Evolutionary conservation across 2,329 filamentous ascomycete genomes (phyloP).

Genomic region (Fusarium tanahbumbuense): DNA sequence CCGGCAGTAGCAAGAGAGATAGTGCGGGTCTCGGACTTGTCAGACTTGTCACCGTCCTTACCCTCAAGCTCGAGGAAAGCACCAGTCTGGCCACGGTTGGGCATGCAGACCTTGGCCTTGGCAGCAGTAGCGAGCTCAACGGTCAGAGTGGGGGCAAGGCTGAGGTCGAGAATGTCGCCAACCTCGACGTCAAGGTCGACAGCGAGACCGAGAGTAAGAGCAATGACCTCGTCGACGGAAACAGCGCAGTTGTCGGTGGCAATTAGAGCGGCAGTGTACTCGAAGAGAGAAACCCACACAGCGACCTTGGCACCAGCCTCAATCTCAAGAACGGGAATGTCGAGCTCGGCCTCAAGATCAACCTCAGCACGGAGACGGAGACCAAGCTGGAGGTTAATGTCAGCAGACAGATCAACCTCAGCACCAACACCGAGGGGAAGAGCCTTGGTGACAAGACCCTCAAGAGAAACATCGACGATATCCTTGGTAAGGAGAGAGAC

Average conservation of each 20-base stretch:
- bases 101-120: constrained; percentile 33
- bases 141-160: constrained; percentile 56
- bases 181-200: constrained; percentile 41
- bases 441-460: constrained; percentile 44
- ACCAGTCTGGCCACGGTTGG: constrained; percentile 33
- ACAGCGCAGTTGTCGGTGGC: constrained; percentile 53
- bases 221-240: constrained; percentile 37
- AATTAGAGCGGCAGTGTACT: constrained; percentile 60
- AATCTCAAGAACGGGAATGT: constrained; percentile 45
- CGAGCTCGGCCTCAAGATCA: constrained; percentile 52
- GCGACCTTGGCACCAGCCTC: constrained; percentile 58
- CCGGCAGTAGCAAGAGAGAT: constrained; percentile 16
- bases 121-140: constrained; percentile 49
- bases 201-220: constrained; percentile 42
- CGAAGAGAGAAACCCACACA: constrained; percentile 65
- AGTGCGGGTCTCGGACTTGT: neutral
- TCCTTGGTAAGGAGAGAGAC: constrained; percentile 57
- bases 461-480: constrained; percentile 56
- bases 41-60: neutral
- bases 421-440: constrained; percentile 44
- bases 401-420: constrained; percentile 53
- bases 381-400: constrained; percentile 59
- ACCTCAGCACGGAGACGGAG: constrained; percentile 64
- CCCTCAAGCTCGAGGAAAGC: constrained; percentile 13
- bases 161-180: constrained; percentile 51